These are phyloP conservation scores for Suillus hirtellus DNA, from an alignment of 768 basidiomycete species.

Conservation along the genomic window DNA sequence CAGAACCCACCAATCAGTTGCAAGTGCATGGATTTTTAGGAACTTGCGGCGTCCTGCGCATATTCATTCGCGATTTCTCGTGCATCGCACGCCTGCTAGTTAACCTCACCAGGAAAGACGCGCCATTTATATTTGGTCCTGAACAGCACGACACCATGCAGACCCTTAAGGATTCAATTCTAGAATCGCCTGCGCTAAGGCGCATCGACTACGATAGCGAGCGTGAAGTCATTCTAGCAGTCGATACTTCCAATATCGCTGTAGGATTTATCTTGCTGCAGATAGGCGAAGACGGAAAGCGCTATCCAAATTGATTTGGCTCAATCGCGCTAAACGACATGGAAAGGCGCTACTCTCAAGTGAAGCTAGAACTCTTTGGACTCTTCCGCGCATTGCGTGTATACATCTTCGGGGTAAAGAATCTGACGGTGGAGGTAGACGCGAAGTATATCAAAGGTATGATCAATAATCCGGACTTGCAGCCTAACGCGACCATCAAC, in stretches of 20 bases:
- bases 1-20: constrained; percentile 1
- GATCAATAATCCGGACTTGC: constrained; percentile 30
- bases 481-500: constrained; percentile 33
- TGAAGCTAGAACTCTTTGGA: constrained; percentile 28
- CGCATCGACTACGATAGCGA: too few species aligned
- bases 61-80: constrained; percentile 33
- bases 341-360: constrained; percentile 18
- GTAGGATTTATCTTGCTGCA: constrained; percentile 17
- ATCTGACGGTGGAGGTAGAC: constrained; percentile 29
- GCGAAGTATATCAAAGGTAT: constrained; percentile 37
- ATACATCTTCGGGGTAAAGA: constrained; percentile 29
- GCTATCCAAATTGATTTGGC: constrained; percentile 34
- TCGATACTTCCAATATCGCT: too few species aligned
- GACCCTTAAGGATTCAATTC: too few species aligned
- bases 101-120: constrained; percentile 27
- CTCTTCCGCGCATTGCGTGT: constrained; percentile 23
- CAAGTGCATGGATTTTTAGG: constrained; percentile 33
- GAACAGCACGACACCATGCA: too few species aligned
- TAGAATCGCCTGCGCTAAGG: too few species aligned
- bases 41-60: constrained; percentile 22
- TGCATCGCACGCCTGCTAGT: constrained; percentile 23
- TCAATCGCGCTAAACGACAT: constrained; percentile 39
- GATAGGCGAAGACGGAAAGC: constrained; percentile 15
- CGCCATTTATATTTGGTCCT: not conserved
- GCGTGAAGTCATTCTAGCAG: too few species aligned